Evolutionary conservation across 2,329 filamentous ascomycete species (phyloP).

Genomic region (Venturiaceae sp.): DNA sequence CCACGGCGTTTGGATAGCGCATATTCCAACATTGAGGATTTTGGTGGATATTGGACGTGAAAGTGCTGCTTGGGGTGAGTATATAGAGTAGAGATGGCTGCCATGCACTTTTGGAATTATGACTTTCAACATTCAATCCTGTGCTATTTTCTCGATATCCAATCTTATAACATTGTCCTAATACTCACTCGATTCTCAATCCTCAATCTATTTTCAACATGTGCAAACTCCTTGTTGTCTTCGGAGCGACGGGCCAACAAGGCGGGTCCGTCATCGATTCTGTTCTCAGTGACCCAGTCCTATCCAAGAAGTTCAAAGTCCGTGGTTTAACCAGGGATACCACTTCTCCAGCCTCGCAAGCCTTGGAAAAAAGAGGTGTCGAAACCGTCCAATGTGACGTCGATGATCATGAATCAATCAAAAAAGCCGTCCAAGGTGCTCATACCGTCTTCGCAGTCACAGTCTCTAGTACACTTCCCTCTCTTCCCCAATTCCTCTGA

Average conservation of each 20-base stretch:
- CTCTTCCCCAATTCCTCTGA: neutral
- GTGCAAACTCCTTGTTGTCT: constrained; percentile 21
- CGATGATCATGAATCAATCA: neutral
- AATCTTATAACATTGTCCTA: too few relatives aligned
- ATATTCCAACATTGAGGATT: too few relatives aligned
- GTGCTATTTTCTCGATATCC: too few relatives aligned
- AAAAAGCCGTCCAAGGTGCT: constrained; percentile 15
- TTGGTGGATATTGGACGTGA: too few relatives aligned
- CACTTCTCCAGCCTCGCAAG: neutral
- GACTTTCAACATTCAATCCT: too few relatives aligned
- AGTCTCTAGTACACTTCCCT: neutral
- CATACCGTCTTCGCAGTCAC: constrained; percentile 21
- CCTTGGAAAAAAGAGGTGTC: constrained; percentile 2
- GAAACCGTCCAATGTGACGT: constrained; percentile 6
- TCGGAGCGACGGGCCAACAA: constrained; percentile 45
- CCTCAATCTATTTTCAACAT: neutral
- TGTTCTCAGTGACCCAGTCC: constrained; percentile 33
- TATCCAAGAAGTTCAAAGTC: constrained; percentile 38
- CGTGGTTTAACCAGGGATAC: constrained; percentile 42
- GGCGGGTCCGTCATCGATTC: constrained; percentile 37
- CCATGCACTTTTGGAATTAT: too few relatives aligned
- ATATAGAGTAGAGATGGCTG: too few relatives aligned
- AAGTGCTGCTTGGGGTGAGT: too few relatives aligned
- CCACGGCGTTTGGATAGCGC: too few relatives aligned
- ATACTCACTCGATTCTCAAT: too few relatives aligned